These are phyloP conservation scores for Lenzites betulinus DNA, from an alignment of 768 basidiomycete genomes.

Conservation along the genomic window DNA sequence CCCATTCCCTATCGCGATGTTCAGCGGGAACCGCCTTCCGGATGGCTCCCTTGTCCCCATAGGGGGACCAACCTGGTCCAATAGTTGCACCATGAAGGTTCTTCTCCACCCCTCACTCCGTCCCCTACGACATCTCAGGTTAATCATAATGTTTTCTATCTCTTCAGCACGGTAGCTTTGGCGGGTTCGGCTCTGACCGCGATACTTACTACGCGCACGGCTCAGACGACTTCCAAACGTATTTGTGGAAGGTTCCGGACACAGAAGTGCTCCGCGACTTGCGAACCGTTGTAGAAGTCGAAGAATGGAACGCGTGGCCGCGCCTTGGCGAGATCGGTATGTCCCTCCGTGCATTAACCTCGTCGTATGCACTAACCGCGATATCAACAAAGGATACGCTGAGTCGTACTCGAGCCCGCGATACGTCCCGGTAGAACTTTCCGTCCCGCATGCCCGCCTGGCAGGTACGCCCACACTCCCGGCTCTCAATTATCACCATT, in stretches of 20 bases:
- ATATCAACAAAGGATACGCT: constrained; percentile 6
- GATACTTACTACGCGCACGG: constrained; percentile 73
- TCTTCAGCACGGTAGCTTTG: constrained; percentile 75
- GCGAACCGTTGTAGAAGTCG: constrained; percentile 46
- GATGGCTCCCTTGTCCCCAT: constrained; percentile 51
- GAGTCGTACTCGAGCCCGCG: constrained; percentile 34
- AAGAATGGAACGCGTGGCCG: constrained; percentile 46
- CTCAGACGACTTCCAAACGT: constrained; percentile 81
- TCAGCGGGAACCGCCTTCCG: constrained; percentile 59
- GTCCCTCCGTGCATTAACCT: not conserved
- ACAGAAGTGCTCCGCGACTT: constrained; percentile 43
- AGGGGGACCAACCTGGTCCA: constrained; percentile 59
- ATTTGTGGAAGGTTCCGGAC: constrained; percentile 76
- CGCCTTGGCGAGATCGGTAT: constrained; percentile 42
- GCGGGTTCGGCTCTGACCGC: constrained; percentile 51
- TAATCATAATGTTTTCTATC: too few species aligned
- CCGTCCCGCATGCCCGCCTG: constrained; percentile 61
- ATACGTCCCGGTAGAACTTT: constrained; percentile 62
- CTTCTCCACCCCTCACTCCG: not conserved
- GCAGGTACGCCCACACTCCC: constrained; percentile 44
- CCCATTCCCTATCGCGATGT: constrained; percentile 67
- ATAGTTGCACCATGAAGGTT: constrained; percentile 81
- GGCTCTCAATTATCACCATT: not conserved
- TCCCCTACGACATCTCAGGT: too few species aligned
- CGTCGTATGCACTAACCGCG: too few species aligned